phyloP scores from a whole-genome alignment of 2,329 filamentous ascomycete species.

The Dendryphion nanum region DNA sequence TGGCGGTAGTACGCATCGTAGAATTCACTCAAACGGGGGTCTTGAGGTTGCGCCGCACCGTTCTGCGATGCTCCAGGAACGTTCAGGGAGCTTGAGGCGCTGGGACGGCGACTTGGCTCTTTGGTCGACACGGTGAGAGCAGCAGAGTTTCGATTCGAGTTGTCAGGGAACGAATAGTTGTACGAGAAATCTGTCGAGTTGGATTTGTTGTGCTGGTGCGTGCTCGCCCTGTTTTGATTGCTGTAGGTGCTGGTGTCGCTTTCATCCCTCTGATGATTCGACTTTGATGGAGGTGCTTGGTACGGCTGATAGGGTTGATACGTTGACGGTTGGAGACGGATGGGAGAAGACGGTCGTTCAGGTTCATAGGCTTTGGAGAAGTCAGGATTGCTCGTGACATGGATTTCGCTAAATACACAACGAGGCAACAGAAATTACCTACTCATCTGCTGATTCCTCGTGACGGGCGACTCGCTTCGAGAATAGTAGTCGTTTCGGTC shows the following conservation, averaged over 20 bases:
- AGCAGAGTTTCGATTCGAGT: conserved; percentile 20
- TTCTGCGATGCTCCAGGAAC: conserved; percentile 12
- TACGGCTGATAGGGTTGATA: no score
- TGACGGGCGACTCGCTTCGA: not conserved
- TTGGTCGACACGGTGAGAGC: conserved; percentile 8
- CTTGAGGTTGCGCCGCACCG: conserved; percentile 9
- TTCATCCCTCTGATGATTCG: conserved; percentile 24
- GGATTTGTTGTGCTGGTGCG: conserved; percentile 16
- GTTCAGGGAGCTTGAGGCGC: conserved; percentile 15
- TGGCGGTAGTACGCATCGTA: conserved; percentile 40
- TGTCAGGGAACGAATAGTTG: conserved; percentile 16
- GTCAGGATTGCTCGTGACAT: conserved; percentile 24
- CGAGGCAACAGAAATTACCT: no score
- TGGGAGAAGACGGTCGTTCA: conserved; percentile 13
- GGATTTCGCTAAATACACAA: no score
- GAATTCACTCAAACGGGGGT: conserved; percentile 37
- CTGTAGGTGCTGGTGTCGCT: conserved; percentile 38
- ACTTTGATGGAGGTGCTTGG: no score
- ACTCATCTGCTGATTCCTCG: no score
- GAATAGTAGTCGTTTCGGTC: no score
- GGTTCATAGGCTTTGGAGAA: conserved; percentile 18
- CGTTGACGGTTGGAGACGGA: conserved; percentile 15
- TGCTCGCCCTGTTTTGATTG: conserved; percentile 26
- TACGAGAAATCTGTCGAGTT: conserved; percentile 12
- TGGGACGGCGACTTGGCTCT: conserved; percentile 14